Evolutionary conservation across 495 filamentous ascomycete species (phyloP).

Genomic region (Aspergillus ostianus): DNA sequence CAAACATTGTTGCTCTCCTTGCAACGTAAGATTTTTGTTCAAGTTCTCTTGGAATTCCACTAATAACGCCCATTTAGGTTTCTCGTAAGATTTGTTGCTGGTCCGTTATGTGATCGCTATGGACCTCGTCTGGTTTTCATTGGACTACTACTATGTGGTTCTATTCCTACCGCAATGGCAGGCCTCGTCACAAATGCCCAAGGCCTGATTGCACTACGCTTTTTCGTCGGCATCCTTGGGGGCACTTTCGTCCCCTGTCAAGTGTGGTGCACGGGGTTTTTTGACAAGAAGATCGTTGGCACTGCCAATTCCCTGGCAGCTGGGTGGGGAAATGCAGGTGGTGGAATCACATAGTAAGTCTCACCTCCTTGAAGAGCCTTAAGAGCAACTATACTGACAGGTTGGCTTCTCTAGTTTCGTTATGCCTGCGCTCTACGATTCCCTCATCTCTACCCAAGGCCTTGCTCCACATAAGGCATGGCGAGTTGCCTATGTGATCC

Average conservation of each 20-base stretch:
- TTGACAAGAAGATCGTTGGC: constrained; percentile 93
- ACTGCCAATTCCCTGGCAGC: constrained; percentile 85
- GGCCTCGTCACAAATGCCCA: constrained; percentile 68
- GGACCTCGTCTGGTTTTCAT: constrained; percentile 83
- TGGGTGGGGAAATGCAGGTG: constrained; percentile 87
- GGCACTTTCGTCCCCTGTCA: constrained; percentile 92
- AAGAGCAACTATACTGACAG: not conserved
- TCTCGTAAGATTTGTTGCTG: constrained; percentile 76
- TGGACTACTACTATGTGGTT: constrained; percentile 66
- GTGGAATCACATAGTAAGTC: constrained; percentile 69
- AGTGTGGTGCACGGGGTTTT: constrained; percentile 94
- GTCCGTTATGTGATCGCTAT: constrained; percentile 80
- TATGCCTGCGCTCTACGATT: constrained; percentile 90
- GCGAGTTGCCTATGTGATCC: constrained; percentile 82
- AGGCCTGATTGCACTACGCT: constrained; percentile 75
- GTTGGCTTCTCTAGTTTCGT: constrained; percentile 60
- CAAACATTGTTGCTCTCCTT: constrained; percentile 82
- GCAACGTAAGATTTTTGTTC: constrained; percentile 66
- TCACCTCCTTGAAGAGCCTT: not conserved
- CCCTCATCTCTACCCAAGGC: constrained; percentile 59
- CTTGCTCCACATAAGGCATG: constrained; percentile 69
- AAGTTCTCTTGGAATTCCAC: constrained; percentile 1
- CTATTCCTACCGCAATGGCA: constrained; percentile 80
- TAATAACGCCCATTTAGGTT: constrained; percentile 49
- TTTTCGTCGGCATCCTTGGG: constrained; percentile 92